Evolutionary conservation across 306 rosid genomes (phyloP).

Genomic region (Vicia faba): DNA sequence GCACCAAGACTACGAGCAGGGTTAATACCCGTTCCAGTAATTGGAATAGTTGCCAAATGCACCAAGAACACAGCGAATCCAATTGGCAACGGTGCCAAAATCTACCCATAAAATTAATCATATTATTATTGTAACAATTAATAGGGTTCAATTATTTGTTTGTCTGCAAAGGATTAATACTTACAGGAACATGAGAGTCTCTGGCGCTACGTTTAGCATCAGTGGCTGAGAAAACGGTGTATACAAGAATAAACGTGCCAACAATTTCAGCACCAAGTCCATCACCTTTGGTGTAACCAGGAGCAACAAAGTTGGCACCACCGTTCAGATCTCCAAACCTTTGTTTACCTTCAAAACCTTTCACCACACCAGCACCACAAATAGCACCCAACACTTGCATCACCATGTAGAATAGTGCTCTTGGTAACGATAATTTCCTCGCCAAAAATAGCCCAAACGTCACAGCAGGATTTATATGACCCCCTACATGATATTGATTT

Average conservation of each 20-base stretch:
- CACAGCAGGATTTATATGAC: slow-evolving; percentile 60
- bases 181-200: slow-evolving; percentile 61
- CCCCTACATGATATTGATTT: slow-evolving; percentile 16
- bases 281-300: slow-evolving; percentile 57
- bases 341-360: slow-evolving; percentile 50
- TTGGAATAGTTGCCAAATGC: slow-evolving; percentile 58
- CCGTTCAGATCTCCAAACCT: background rate
- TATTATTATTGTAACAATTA: background rate
- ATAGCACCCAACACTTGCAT: slow-evolving; percentile 57
- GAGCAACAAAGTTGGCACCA: slow-evolving; percentile 45
- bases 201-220: slow-evolving; percentile 62
- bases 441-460: slow-evolving; percentile 53
- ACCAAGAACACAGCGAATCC: slow-evolving; percentile 62
- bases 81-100: slow-evolving; percentile 59
- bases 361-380: slow-evolving; percentile 55
- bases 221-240: slow-evolving; percentile 62
- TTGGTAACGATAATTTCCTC: slow-evolving; percentile 46
- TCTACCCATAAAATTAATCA: slow-evolving; percentile 21
- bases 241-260: slow-evolving; percentile 56
- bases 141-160: too few relatives aligned
- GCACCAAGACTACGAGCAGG: slow-evolving; percentile 63
- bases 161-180: background rate
- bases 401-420: slow-evolving; percentile 54
- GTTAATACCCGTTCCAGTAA: slow-evolving; percentile 61
- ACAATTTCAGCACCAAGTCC: slow-evolving; percentile 59